Evolutionary conservation across 108 stramenopile species (phyloP).

Genomic region (Mayamaea pseudoterrestris): DNA sequence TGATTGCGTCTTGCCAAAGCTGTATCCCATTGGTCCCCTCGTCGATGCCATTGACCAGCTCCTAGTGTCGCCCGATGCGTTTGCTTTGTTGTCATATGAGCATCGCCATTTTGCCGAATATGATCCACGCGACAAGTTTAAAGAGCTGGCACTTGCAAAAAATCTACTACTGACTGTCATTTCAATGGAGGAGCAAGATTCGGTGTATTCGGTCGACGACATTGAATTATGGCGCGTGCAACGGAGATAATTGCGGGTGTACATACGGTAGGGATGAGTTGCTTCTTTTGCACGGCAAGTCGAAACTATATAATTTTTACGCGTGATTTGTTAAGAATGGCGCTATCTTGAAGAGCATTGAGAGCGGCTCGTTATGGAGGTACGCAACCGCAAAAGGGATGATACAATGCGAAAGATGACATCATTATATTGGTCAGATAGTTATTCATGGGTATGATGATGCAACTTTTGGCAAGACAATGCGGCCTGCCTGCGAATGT

Average conservation of each 20-base stretch:
- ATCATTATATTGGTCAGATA: too few relatives aligned
- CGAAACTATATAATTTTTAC: too few relatives aligned
- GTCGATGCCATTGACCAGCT: slow-evolving; percentile 66
- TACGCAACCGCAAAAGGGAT: too few relatives aligned
- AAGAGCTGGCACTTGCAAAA: slow-evolving; percentile 19
- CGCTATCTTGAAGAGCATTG: too few relatives aligned
- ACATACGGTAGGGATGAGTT: too few relatives aligned
- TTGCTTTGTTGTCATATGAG: slow-evolving; percentile 48
- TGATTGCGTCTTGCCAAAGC: slow-evolving; percentile 85
- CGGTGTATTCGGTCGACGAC: slow-evolving; percentile 49
- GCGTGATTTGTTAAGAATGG: too few relatives aligned
- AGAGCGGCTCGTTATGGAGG: too few relatives aligned
- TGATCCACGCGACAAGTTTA: slow-evolving; percentile 47
- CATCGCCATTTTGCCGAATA: slow-evolving; percentile 51
- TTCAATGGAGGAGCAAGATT: slow-evolving; percentile 24
- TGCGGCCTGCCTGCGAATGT: too few relatives aligned
- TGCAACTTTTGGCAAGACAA: too few relatives aligned
- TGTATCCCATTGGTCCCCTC: slow-evolving; percentile 84
- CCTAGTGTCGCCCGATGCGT: slow-evolving; percentile 1
- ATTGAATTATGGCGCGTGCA: slow-evolving; percentile 60
- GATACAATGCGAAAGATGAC: too few relatives aligned
- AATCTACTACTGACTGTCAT: slow-evolving; percentile 23
- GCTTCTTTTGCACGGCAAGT: too few relatives aligned
- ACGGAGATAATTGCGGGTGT: slow-evolving; percentile 5
- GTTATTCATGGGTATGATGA: too few relatives aligned